Base-by-base conservation (phyloP, 148 eudicot species). In the Mesembryanthemum crystallinum region DNA sequence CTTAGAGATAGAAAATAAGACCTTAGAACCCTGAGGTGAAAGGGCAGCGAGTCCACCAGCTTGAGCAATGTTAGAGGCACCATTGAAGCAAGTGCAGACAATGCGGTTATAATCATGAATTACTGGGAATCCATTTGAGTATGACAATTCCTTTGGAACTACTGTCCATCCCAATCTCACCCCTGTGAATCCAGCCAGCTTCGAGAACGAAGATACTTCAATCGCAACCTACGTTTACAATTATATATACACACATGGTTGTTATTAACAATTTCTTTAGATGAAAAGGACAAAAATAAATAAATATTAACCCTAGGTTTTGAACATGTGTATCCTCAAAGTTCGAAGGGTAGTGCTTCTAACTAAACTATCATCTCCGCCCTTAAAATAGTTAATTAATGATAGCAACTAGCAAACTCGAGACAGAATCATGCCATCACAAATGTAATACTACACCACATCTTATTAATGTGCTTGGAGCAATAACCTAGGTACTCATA, bases 161-260 rank as follows among this genome's bases (percentile, higher is more conserved):
- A 93, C 90, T 8, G 98, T 91, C 98, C 98, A 89, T 33, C 94
- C 94, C 8, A 93, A 86, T 54, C 94, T 86, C 29, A 91, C 89
- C 9, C 98, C 94, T 0, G 98, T 89, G 85, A 93, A 93, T 39
- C 97, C 94, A 15, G 91, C 98, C 25, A 88, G 65, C 79, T 93
- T 89, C 59, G 98, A 91, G 86, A 89, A 93, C 2, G 98, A 91
- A 18, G 91, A 88, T 21, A 93, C 84, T 82, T 93, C 98, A 12
- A 91, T 91, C 20, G 98, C 97, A 43, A 92, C 98, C 95, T 92
- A 69, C 18, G 74, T 45, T 13, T 7, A 20, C 20, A 24, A 20
- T 60, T 27, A 62, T 11, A 13, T 18, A 3, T 35, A 30, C 5
- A 30, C 4, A 9, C 17, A 24, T 17, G 5, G 33, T 11, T 1